phyloP scores from a whole-genome alignment of 1,139 yeast species.

The Candida frijolesensis region DNA sequence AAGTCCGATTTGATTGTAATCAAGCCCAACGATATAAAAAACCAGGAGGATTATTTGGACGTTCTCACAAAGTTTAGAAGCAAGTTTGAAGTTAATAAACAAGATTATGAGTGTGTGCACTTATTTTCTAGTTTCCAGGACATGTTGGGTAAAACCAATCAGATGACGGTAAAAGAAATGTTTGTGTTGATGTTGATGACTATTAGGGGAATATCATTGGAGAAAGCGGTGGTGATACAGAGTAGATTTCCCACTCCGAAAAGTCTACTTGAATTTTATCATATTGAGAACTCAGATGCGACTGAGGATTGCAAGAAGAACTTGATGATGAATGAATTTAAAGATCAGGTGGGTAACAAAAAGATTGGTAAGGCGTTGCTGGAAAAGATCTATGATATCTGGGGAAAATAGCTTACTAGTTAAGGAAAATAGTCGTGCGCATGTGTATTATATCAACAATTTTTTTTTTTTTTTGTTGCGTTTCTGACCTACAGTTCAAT shows the following conservation, averaged over 20 bases:
- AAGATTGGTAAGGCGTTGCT: conserved; percentile 63
- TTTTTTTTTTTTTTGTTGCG: conserved; percentile 5
- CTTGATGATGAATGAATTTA: conserved; percentile 47
- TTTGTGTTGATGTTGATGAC: conserved; percentile 79
- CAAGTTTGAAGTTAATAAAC: conserved; percentile 35
- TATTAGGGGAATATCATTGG: conserved; percentile 77
- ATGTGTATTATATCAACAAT: not conserved
- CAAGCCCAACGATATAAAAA: conserved; percentile 50
- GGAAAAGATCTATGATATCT: conserved; percentile 58
- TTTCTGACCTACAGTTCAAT: not conserved
- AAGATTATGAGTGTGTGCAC: conserved; percentile 57
- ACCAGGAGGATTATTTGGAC: conserved; percentile 53
- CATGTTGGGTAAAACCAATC: conserved; percentile 68
- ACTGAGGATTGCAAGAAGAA: conserved; percentile 35
- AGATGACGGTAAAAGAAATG: conserved; percentile 75
- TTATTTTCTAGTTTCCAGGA: conserved; percentile 66
- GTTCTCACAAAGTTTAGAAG: conserved; percentile 43
- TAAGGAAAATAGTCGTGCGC: conserved; percentile 4
- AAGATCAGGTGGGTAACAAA: conserved; percentile 59
- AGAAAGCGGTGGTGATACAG: conserved; percentile 82
- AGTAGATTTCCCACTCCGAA: conserved; percentile 64
- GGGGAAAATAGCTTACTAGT: conserved; percentile 44
- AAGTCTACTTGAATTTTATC: conserved; percentile 42
- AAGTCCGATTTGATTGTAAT: conserved; percentile 45
- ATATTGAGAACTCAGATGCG: conserved; percentile 18